These are phyloP conservation scores for Hygrophorus russula DNA, from an alignment of 768 basidiomycete species.

Conservation along the genomic window DNA sequence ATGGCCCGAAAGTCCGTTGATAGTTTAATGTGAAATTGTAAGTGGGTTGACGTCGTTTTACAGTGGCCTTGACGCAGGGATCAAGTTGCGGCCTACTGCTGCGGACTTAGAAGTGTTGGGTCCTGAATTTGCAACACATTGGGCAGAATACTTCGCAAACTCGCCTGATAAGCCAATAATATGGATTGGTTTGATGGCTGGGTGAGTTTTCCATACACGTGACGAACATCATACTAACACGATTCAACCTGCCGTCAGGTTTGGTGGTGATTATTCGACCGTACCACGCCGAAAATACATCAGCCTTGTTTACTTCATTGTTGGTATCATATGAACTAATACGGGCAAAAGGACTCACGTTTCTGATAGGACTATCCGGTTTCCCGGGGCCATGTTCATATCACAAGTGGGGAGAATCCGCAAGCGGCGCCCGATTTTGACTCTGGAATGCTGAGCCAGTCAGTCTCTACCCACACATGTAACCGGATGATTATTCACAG, in stretches of 20 bases:
- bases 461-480: neutral
- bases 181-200: conserved; percentile 27
- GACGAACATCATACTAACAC: no score
- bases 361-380: conserved; percentile 30
- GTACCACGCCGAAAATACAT: conserved; percentile 15
- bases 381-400: conserved; percentile 37
- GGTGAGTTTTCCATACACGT: conserved; percentile 20
- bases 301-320: conserved; percentile 11
- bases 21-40: neutral
- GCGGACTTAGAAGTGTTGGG: conserved; percentile 41
- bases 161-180: conserved; percentile 47
- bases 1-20: conserved; percentile 39
- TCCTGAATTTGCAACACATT: conserved; percentile 33
- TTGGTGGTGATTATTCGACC: conserved; percentile 10
- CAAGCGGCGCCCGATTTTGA: conserved; percentile 34
- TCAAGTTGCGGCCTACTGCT: conserved; percentile 41
- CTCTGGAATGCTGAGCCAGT: conserved; percentile 31
- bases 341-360: conserved; percentile 3
- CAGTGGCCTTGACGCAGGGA: conserved; percentile 43
- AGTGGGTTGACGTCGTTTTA: conserved; percentile 1
- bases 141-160: conserved; percentile 38
- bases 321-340: conserved; percentile 1
- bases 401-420: conserved; percentile 28
- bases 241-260: conserved; percentile 7
- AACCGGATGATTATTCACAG: neutral